Evolutionary conservation across 73 alveolate genomes (phyloP), one percentile per base, ranked within the genome.

Genomic region (Breviolum minutum): DNA sequence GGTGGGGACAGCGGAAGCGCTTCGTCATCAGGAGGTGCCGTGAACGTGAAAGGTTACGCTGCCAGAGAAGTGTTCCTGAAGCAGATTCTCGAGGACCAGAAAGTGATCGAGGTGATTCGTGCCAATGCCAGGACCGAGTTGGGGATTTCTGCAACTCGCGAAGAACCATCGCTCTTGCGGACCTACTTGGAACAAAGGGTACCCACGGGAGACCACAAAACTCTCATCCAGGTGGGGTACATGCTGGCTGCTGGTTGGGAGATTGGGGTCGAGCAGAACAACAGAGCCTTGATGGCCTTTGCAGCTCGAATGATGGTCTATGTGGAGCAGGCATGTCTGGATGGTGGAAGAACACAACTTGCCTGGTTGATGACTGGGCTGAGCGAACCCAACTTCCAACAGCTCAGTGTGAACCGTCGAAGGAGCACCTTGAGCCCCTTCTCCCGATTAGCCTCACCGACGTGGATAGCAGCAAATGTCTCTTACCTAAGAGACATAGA

Each of bases 401-500:
- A 11, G 69, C 20, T 29, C 32, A 69, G 26, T 48, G 30, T 29
- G 71, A 27, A 29, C 60, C 6, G n/a, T 7, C 24, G 69, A 5
- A 5, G 66, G 54, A 7, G 60, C 71, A 54, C 63, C 0, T 26
- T 68, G 60, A 16, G 30, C 10, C 95, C 95, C 0, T 88, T 62
- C 64, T 40, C 70, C 0, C 77, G 60, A 0, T 69, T 88, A 13
- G 19, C 71, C 1, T 40, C 64, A 0, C 71, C 95, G 1, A 24
- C 68, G 1, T 88, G 95, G 95, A 29, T 87, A 0, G 81, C 95
- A 2, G 81, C 81, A 2, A 48, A 68, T 4, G 66, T 88, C 71
- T n/a, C 66, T 22, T 88, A 22, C 95, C 40, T 88, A 20, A 27
- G 30, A 62, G 95, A 88, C 84, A 40, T 88, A 0, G 95, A 88